Evolutionary conservation across 192 early-diverging fungal species (phyloP).

Genomic region (Coemansia sp.): DNA sequence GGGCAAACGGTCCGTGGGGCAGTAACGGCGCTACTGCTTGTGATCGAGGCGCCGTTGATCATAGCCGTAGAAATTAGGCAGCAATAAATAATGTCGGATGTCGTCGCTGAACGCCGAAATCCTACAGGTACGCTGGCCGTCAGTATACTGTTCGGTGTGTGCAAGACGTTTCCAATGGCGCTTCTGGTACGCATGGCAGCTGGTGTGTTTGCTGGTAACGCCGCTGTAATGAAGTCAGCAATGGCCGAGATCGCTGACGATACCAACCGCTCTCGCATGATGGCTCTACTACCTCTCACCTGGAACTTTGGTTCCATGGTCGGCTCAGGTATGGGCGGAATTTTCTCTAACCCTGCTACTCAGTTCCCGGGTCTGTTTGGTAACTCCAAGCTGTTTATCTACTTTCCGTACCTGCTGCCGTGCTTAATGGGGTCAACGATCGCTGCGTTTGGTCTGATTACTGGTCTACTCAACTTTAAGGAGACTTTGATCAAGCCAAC

Average conservation of each 20-base stretch:
- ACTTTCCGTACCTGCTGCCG: slow-evolving; percentile 83
- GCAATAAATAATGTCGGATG: no score
- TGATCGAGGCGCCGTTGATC: no score
- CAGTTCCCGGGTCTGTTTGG: slow-evolving; percentile 67
- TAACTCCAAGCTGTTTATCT: slow-evolving; percentile 59
- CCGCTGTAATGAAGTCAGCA: slow-evolving; percentile 79
- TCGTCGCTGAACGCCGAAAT: no score
- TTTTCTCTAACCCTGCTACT: slow-evolving; percentile 72
- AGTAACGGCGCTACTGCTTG: no score
- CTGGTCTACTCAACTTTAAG: slow-evolving; percentile 67
- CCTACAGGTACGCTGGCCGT: slow-evolving; percentile 73
- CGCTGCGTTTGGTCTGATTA: slow-evolving; percentile 62
- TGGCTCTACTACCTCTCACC: slow-evolving; percentile 31
- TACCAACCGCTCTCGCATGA: slow-evolving; percentile 61
- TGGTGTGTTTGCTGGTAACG: slow-evolving; percentile 73
- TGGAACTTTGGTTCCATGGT: slow-evolving; percentile 66
- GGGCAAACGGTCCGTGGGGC: no score
- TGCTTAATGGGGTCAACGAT: slow-evolving; percentile 68
- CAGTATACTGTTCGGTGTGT: slow-evolving; percentile 72
- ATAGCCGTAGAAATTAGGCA: no score
- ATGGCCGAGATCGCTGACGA: slow-evolving; percentile 85
- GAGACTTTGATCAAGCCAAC: slow-evolving; percentile 49
- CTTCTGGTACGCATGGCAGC: slow-evolving; percentile 62
- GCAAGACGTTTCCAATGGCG: slow-evolving; percentile 61
- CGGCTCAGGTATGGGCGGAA: slow-evolving; percentile 77